Evolutionary conservation across 2,329 filamentous ascomycete genomes (phyloP), one percentile per base, ranked within the genome.

Genomic region (Trichoderma arundinaceum): DNA sequence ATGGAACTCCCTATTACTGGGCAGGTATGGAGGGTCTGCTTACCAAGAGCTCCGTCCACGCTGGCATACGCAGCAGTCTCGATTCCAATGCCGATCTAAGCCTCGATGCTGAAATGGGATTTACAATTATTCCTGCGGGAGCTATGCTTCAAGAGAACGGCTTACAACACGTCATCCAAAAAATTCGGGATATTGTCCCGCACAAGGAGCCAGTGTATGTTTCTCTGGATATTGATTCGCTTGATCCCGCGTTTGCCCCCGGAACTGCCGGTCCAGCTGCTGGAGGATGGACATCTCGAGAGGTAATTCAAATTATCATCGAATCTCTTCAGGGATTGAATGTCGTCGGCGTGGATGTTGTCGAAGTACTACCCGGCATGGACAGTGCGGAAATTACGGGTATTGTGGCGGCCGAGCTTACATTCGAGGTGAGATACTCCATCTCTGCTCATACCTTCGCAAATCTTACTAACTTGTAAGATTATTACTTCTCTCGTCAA

Each of bases 1-100:
- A 97, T 77, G 93, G 94, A 4, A 92, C 87, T 70, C 94, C 96
- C 88, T 96, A 96, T 83, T 94, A 92, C 90, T 85, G 94, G 70
- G 93, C 93, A 4, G 88, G 89, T 56, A 88, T 88, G 38, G 93
- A 97, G 75, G 92, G 91, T 0, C 80, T 97, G 32, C 88, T 96
- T 66, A 83, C 86, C 67, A 94, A 94, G 76, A 68, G 75, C 17
- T 90, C 86, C 0, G 91, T 95, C 6, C 93, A 97, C 76, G 93
- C 92, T 0, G 93, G 93, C 1, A 81, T 97, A 59, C 88, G 93
- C 49, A 96, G 92, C 0, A 84, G 92, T 4, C 82, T 97, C 6
- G 87, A 89, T 17, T 88, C 90, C 70, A 92, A 96, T 72, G 86
- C 82, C 39, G 74, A 84, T 64, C 92, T 96, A 79, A 91, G 92